Percentiles rank a stretch among this genome's conserved stretches.
These are phyloP conservation scores for Neonectria coccinea DNA, from an alignment of 2,329 filamentous ascomycete species.

Conservation along the genomic window DNA sequence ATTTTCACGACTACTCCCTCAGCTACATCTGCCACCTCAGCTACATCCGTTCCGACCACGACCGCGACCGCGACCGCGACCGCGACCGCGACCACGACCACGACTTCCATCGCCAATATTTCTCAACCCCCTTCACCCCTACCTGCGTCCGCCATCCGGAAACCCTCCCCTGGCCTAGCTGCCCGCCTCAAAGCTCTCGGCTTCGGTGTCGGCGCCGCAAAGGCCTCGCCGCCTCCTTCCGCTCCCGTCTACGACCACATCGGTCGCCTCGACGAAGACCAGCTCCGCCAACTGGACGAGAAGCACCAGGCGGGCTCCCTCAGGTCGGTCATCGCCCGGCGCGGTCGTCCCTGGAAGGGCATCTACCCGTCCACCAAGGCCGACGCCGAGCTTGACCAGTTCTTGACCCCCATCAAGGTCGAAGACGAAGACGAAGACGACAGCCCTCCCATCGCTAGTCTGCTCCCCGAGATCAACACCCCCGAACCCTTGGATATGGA, in stretches of 20 bases:
- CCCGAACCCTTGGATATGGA: constrained; percentile 71
- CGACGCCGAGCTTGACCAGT: constrained; percentile 40
- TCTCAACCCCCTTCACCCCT: constrained; percentile 42
- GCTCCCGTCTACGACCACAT: constrained; percentile 60
- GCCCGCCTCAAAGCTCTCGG: constrained; percentile 74
- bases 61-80: constrained; percentile 34
- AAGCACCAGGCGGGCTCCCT: constrained; percentile 70
- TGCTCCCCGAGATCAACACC: constrained; percentile 64
- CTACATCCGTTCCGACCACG: constrained; percentile 35
- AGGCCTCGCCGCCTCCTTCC: constrained; percentile 48
- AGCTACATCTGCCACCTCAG: constrained; percentile 40
- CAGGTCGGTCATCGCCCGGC: constrained; percentile 67
- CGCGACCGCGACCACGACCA: constrained; percentile 36
- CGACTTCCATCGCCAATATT: constrained; percentile 42
- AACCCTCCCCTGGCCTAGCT: constrained; percentile 73
- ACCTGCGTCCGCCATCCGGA: constrained; percentile 57
- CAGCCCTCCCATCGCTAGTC: constrained; percentile 44
- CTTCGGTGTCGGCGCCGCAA: constrained; percentile 66
- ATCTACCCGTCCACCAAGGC: constrained; percentile 52
- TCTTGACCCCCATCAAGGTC: constrained; percentile 41
- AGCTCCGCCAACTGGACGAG: constrained; percentile 76
- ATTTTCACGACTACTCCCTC: constrained; percentile 31
- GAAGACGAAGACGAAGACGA: not conserved
- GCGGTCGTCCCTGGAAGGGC: constrained; percentile 79
- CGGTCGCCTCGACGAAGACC: constrained; percentile 77